Evolutionary conservation across 768 basidiomycete genomes (phyloP).

Genomic region (Pisolithus tinctorius): DNA sequence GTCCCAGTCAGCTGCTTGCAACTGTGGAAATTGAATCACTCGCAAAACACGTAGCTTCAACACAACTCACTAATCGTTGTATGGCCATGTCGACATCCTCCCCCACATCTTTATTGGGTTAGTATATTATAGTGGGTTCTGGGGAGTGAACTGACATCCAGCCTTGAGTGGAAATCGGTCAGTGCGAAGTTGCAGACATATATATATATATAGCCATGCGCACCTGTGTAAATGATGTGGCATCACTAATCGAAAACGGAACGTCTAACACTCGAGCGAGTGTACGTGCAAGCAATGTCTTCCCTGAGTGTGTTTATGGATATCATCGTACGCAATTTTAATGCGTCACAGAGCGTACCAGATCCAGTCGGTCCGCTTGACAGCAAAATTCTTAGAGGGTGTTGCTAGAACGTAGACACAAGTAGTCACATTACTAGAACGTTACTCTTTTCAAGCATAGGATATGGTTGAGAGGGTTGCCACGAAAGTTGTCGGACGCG

Average conservation of each 20-base stretch:
- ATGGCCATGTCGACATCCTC: constrained; percentile 95
- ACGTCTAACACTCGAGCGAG: constrained; percentile 89
- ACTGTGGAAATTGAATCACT: constrained; percentile 32
- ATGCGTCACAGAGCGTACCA: constrained; percentile 37
- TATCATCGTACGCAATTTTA: not conserved
- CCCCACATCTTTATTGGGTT: constrained; percentile 64
- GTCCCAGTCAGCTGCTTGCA: constrained; percentile 90
- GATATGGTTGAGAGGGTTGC: constrained; percentile 36
- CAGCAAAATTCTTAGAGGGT: constrained; percentile 3
- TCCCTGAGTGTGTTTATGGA: constrained; percentile 42
- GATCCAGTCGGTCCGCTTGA: constrained; percentile 80
- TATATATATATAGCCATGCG: constrained; percentile 9
- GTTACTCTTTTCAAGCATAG: constrained; percentile 91
- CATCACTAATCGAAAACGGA: constrained; percentile 90
- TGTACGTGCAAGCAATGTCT: constrained; percentile 86
- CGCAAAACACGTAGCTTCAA: not conserved
- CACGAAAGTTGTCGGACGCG: constrained; percentile 31
- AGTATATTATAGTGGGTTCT: not conserved
- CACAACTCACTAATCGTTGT: constrained; percentile 59
- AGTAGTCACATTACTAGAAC: constrained; percentile 76
- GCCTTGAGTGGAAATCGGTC: constrained; percentile 38
- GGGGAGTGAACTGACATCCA: constrained; percentile 49
- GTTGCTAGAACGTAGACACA: constrained; percentile 1
- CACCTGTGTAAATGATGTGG: constrained; percentile 90
- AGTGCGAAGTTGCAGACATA: not conserved